phyloP scores from a whole-genome alignment of 352 stramenopile species.

The Globisporangium sylvaticum region DNA sequence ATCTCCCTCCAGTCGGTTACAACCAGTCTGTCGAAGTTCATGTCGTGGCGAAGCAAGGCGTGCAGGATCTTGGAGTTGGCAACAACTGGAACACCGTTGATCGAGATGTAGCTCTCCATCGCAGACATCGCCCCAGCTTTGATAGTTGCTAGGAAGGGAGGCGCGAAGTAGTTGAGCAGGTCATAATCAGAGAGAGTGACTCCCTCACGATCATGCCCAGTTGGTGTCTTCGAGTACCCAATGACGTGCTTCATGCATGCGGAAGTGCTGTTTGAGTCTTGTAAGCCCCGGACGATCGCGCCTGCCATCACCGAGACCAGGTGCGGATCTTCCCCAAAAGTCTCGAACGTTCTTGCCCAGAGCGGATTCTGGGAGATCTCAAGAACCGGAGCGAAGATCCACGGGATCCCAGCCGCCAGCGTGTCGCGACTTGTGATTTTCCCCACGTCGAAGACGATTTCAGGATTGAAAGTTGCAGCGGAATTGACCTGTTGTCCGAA shows the following conservation, averaged over 20 bases:
- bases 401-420: slow-evolving; percentile 80
- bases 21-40: slow-evolving; percentile 85
- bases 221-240: slow-evolving; percentile 80
- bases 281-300: slow-evolving; percentile 77
- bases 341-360: slow-evolving; percentile 91
- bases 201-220: slow-evolving; percentile 74
- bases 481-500: slow-evolving; percentile 89
- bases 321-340: slow-evolving; percentile 91
- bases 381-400: slow-evolving; percentile 89
- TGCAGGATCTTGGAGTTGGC: slow-evolving; percentile 74
- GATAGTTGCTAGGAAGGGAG: slow-evolving; percentile 80
- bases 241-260: slow-evolving; percentile 91
- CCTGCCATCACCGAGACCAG: slow-evolving; percentile 78
- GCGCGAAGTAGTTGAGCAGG: slow-evolving; percentile 83
- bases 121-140: slow-evolving; percentile 76
- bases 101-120: slow-evolving; percentile 94
- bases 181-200: slow-evolving; percentile 77
- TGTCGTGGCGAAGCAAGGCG: slow-evolving; percentile 80
- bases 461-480: slow-evolving; percentile 85
- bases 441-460: slow-evolving; percentile 64
- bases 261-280: slow-evolving; percentile 56
- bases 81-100: slow-evolving; percentile 91
- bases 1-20: slow-evolving; percentile 94
- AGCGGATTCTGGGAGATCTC: slow-evolving; percentile 85
- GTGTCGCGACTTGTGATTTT: slow-evolving; percentile 82